These are phyloP conservation scores for Ophiostoma sp. DNA, from an alignment of 2,329 filamentous ascomycete species.

Conservation along the genomic window DNA sequence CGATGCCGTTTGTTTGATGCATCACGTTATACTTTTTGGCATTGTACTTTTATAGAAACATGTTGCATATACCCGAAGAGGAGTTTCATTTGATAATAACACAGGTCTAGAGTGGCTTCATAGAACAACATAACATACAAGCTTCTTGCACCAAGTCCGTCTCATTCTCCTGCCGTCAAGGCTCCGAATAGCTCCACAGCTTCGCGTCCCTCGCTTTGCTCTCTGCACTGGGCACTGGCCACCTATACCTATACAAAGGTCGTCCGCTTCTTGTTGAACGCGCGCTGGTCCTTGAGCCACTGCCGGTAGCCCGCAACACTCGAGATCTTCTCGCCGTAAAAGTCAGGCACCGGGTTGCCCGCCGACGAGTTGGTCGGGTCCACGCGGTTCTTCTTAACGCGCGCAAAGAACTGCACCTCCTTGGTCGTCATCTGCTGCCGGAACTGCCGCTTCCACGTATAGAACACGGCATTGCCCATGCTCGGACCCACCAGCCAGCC, in stretches of 20 bases:
- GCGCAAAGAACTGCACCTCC: slow-evolving; percentile 87
- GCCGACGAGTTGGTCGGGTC: slow-evolving; percentile 85
- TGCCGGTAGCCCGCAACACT: slow-evolving; percentile 85
- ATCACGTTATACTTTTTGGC: not conserved
- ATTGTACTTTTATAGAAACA: not conserved
- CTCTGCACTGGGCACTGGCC: not conserved
- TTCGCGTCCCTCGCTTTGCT: not conserved
- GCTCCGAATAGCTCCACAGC: not conserved
- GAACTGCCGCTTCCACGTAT: slow-evolving; percentile 64
- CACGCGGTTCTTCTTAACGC: slow-evolving; percentile 86
- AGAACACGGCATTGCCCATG: slow-evolving; percentile 74
- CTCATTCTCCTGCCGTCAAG: not conserved
- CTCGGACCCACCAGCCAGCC: slow-evolving; percentile 87
- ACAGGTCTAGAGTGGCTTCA: slow-evolving; percentile 12
- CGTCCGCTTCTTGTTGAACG: slow-evolving; percentile 87
- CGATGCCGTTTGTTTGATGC: slow-evolving; percentile 44
- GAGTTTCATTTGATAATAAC: not conserved
- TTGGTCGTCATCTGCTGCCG: slow-evolving; percentile 71
- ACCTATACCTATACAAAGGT: slow-evolving; percentile 48
- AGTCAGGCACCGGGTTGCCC: slow-evolving; percentile 90
- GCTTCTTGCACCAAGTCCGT: not conserved
- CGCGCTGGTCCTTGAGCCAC: slow-evolving; percentile 96
- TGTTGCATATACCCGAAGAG: not conserved
- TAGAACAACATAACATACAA: slow-evolving; percentile 8
- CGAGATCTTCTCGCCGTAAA: slow-evolving; percentile 96